Evolutionary conservation across 2,329 filamentous ascomycete species (phyloP), one percentile per base, ranked within the genome.

Genomic region (Aspergillus thermomutatus): DNA sequence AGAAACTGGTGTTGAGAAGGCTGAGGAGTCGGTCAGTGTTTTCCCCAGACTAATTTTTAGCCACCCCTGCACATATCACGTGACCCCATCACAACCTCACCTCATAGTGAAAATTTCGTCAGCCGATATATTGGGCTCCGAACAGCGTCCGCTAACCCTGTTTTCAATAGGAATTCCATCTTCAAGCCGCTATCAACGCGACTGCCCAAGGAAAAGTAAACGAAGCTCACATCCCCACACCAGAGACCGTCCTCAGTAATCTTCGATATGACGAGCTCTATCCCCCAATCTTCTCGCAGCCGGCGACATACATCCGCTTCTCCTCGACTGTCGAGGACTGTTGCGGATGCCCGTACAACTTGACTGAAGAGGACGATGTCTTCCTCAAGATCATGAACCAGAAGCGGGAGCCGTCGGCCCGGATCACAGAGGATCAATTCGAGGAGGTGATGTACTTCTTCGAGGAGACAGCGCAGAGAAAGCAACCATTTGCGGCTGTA

Each of bases 251-350:
- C 62, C 76, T 80, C 67, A 84, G 83, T 74, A 80, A 78, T 63
- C 80, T 93, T 75, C 85, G 91, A 76, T 99, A 97, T 87, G 91
- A 95, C 75, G 85, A 88, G 68, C 84, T 97, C 66, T 97, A 97
- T 72, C 85, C 88, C 50, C 86, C 84, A 63, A 80, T 81, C 56
- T 97, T 93, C 77, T 84, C 87, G 68, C 89, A 95, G 74, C 92
- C 94, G 52, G 87, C 88, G 60, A 94, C 92, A 60, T 97, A 97
- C 77, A 96, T 99, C 72, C 91, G 93, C 63, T 97, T 96, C 79
- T 97, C 94, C 62, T 93, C 96, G 64, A 99, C 94, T 2, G 93
- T 99, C 60, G 94, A 99, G 77, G 94, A 99, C 76, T 96, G 89
- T 68, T 88, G 91, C 69, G 90, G 90, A 68, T 90, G 88, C 72